Evolutionary conservation across 768 basidiomycete species (phyloP), one percentile per base, ranked within the genome.

Genomic region (Tephrocybe rancida): DNA sequence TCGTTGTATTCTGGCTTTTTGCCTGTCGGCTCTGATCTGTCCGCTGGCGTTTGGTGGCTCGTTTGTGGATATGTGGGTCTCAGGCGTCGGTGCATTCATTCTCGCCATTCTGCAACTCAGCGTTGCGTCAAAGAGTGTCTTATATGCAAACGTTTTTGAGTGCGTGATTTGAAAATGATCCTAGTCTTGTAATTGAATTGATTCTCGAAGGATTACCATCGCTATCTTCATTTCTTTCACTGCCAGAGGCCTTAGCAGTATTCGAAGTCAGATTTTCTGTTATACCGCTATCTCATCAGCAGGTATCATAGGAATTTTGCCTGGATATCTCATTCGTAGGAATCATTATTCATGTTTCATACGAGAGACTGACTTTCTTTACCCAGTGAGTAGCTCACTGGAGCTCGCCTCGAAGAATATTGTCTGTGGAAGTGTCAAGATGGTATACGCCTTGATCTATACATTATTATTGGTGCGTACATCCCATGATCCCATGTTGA

Each of bases 81-180:
- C 89, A 8, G 92, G 88, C 8, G 59, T 68, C 2, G 82, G 86
- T 19, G 92, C 89, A 0, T 82, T 86, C 41, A 64, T 88, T 44
- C 72, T 95, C 44, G 80, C 81, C 43, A 77, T 82, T 62, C 76
- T 95, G 55, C 90, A 93, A 60, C 81, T 92, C 26, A 77, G 75
- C 47, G 83, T 91, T 14, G 91, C 89, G 14, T 74, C 81, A 37
- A 89, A 87, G 69, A 92, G 86, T 63, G 76, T 86, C 0, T 76
- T 94, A 65, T 94, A 93, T 66, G 89, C 91, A 43, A 94, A 92
- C 62, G 91, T 95, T 47, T 95, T 94, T 59, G 94, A 96, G 94
- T 94, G 64, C 68, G 88, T 75, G 22, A 26, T 50, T 48, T 34
- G 27, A 21, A 52, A 30, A 3, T 48, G 25, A 24, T 29, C 42